These are phyloP conservation scores for Cutaneotrichosporon sp. DNA, from an alignment of 1,284 basidiomycete genomes.

Conservation along the genomic window DNA sequence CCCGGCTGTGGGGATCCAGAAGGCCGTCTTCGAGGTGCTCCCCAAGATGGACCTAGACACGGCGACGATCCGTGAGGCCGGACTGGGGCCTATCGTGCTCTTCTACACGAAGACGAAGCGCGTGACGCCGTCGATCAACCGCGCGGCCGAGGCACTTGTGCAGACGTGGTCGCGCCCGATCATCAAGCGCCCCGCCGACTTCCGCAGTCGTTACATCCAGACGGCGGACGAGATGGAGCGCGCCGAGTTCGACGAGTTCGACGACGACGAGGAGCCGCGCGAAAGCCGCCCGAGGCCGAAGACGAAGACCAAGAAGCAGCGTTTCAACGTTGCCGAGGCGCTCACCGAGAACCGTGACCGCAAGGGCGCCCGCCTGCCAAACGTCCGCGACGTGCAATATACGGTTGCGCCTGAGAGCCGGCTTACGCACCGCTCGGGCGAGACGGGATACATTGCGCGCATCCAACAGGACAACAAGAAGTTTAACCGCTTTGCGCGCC, in stretches of 20 bases:
- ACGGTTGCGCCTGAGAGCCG: slow-evolving; percentile 44
- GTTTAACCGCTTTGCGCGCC: slow-evolving; percentile 50
- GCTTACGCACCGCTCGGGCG: slow-evolving; percentile 37
- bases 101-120: slow-evolving; percentile 91
- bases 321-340: slow-evolving; percentile 43
- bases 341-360: slow-evolving; percentile 40
- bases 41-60: slow-evolving; percentile 90
- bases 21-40: slow-evolving; percentile 81
- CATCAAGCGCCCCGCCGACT: slow-evolving; percentile 83
- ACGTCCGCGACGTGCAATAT: slow-evolving; percentile 45
- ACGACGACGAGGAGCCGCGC: slow-evolving; percentile 21
- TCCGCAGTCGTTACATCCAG: slow-evolving; percentile 55
- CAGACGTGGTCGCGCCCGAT: slow-evolving; percentile 90
- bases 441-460: slow-evolving; percentile 42
- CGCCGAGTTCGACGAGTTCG: slow-evolving; percentile 15
- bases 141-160: slow-evolving; percentile 81
- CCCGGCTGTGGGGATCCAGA: slow-evolving; percentile 93
- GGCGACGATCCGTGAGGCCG: slow-evolving; percentile 84
- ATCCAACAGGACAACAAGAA: slow-evolving; percentile 48
- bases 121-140: slow-evolving; percentile 74
- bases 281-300: slow-evolving; percentile 14
- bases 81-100: slow-evolving; percentile 84
- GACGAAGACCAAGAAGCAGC: slow-evolving; percentile 27
- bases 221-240: slow-evolving; percentile 28
- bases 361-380: slow-evolving; percentile 43